Conservation (phyloP, 768 basidiomycete genomes). For the Phlegmacium glaucopus region DNA sequence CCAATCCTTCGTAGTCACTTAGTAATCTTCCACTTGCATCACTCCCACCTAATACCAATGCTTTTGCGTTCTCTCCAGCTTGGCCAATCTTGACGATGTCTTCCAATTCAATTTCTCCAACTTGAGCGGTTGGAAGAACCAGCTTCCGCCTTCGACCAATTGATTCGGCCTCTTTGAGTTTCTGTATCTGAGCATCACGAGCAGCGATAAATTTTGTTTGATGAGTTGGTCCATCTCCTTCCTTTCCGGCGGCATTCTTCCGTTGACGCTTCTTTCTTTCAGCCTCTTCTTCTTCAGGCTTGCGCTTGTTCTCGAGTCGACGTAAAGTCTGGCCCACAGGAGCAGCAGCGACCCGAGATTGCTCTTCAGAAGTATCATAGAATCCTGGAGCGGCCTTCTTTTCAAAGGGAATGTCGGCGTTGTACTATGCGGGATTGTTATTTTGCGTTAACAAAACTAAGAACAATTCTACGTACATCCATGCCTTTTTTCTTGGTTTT, state of each 20-base stretch:
- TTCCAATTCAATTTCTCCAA: constrained; percentile 91
- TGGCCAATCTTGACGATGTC: constrained; percentile 98
- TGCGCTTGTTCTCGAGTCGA: constrained; percentile 94
- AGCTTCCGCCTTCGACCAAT: constrained; percentile 86
- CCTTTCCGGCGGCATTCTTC: constrained; percentile 59
- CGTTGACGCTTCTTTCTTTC: constrained; percentile 89
- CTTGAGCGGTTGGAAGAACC: constrained; percentile 84
- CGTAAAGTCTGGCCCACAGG: constrained; percentile 90
- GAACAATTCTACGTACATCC: constrained; percentile 62
- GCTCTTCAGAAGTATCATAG: constrained; percentile 95
- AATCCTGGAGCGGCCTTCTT: constrained; percentile 95
- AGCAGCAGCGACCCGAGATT: constrained; percentile 80
- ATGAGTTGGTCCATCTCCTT: constrained; percentile 55
- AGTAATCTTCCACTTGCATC: constrained; percentile 84
- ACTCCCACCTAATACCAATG: constrained; percentile 76
- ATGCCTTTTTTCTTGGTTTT: constrained; percentile 97
- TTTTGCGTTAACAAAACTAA: not conserved
- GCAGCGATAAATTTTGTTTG: constrained; percentile 97
- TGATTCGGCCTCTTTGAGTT: constrained; percentile 95
- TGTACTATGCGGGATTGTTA: constrained; percentile 60
- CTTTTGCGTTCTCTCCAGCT: constrained; percentile 85
- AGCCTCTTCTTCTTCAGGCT: constrained; percentile 89
- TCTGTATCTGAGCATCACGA: constrained; percentile 96
- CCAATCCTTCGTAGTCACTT: constrained; percentile 90
- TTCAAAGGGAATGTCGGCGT: constrained; percentile 97